A percentile compares a stretch with the other conserved stretches of the same genome.
phyloP scores from a whole-genome alignment of 2,329 filamentous ascomycete species.

The Sporothrix pallida region DNA sequence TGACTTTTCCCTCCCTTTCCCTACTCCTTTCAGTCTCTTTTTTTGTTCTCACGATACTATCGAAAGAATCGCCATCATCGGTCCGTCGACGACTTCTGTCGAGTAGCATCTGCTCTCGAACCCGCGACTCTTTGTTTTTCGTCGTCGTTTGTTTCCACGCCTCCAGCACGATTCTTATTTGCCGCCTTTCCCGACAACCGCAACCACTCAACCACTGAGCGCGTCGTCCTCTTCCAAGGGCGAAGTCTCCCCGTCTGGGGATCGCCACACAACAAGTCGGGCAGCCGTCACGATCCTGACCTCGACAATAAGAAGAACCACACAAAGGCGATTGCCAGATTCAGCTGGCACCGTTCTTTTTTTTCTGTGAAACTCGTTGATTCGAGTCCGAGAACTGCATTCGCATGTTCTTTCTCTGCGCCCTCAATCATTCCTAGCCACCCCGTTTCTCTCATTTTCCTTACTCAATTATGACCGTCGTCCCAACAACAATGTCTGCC shows the following conservation, averaged over 20 bases:
- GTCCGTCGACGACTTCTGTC: neutral
- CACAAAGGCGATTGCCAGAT: neutral
- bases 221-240: conserved; percentile 1
- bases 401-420: neutral
- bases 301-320: neutral
- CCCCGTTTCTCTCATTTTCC: neutral
- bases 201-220: neutral
- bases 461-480: conserved; percentile 33
- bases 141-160: neutral
- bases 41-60: neutral
- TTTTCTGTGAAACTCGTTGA: neutral
- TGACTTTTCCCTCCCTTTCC: conserved; percentile 5
- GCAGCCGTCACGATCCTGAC: conserved; percentile 18
- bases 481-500: conserved; percentile 42
- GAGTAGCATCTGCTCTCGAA: neutral
- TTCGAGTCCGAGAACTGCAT: neutral
- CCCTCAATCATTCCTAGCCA: neutral
- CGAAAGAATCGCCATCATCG: neutral
- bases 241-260: conserved; percentile 31
- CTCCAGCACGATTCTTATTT: neutral
- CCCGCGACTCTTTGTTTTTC: neutral
- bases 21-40: neutral
- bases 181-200: conserved; percentile 8
- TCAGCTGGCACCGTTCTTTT: neutral
- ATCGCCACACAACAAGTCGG: conserved; percentile 31